phyloP scores from a whole-genome alignment of 371 early-diverging fungal species.

The Mortierella sp. region DNA sequence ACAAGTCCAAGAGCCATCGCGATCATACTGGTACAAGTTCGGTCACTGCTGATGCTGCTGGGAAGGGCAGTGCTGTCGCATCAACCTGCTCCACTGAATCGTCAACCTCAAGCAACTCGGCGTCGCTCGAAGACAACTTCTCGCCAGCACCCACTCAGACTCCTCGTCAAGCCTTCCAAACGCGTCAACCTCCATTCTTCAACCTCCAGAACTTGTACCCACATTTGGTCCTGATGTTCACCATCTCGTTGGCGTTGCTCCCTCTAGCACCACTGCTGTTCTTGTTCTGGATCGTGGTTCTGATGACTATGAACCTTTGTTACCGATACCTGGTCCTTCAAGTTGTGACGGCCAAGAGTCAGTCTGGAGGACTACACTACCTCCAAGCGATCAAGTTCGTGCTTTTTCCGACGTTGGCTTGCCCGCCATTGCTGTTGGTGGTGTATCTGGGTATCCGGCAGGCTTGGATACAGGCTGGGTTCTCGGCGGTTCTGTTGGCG shows the following conservation, averaged over 20 bases:
- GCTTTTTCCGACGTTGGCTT: conserved; percentile 23
- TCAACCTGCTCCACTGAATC: not conserved
- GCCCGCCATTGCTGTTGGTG: conserved; percentile 24
- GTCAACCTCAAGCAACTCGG: not conserved
- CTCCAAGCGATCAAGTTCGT: conserved; percentile 26
- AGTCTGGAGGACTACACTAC: conserved; percentile 42
- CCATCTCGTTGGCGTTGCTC: conserved; percentile 22
- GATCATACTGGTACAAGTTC: not conserved
- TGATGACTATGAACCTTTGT: conserved; percentile 24
- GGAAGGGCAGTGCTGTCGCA: too few species aligned
- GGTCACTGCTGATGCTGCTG: not conserved
- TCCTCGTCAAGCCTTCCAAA: conserved; percentile 36
- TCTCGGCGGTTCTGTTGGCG: conserved; percentile 10
- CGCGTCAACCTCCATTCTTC: conserved; percentile 37
- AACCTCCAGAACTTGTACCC: conserved; percentile 39
- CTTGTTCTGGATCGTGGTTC: conserved; percentile 29
- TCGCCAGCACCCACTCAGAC: conserved; percentile 30
- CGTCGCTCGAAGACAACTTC: conserved; percentile 28
- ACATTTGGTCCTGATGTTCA: conserved; percentile 28
- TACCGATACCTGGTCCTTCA: conserved; percentile 36
- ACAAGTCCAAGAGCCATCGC: conserved; percentile 6
- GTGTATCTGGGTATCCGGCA: conserved; percentile 20
- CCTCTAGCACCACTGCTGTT: conserved; percentile 34
- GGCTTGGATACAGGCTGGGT: conserved; percentile 32
- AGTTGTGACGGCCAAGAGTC: conserved; percentile 41